These are phyloP conservation scores for Sporopachydermia quercuum DNA, from an alignment of 805 yeast species.

Conservation along the genomic window DNA sequence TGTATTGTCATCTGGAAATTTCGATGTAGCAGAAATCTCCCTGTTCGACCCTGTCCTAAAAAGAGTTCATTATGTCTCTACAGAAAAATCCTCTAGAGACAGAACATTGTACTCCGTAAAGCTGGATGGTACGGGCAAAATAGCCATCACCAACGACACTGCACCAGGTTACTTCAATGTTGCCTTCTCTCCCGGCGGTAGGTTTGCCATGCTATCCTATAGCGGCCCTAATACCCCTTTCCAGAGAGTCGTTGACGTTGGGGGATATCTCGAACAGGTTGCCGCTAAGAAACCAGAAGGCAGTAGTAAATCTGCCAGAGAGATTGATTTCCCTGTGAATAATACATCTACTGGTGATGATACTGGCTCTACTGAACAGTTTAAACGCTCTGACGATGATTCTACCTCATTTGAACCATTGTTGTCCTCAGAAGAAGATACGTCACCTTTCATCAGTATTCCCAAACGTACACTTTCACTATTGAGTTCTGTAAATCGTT, in stretches of 20 bases:
- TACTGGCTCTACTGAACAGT: not conserved
- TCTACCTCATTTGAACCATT: not conserved
- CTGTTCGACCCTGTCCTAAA: too few relatives aligned
- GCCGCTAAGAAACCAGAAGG: too few relatives aligned
- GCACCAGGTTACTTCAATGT: constrained; percentile 53
- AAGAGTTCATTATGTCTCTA: constrained; percentile 27
- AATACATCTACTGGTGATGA: not conserved
- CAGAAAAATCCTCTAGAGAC: constrained; percentile 67
- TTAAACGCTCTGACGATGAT: not conserved
- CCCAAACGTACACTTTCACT: not conserved
- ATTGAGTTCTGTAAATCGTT: too few relatives aligned
- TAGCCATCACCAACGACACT: constrained; percentile 30
- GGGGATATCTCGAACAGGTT: not conserved
- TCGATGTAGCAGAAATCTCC: not conserved
- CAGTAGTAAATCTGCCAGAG: not conserved
- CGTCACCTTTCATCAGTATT: too few relatives aligned
- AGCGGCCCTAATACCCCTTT: constrained; percentile 69
- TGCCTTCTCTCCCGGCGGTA: constrained; percentile 66
- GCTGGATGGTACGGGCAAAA: constrained; percentile 29
- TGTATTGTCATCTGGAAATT: not conserved
- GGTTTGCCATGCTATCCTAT: constrained; percentile 57
- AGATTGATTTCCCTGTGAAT: not conserved
- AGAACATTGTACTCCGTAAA: constrained; percentile 67
- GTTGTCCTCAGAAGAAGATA: not conserved
- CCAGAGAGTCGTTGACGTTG: constrained; percentile 46